Base-by-base conservation (phyloP, 2,329 filamentous ascomycete species). In the Ilyonectria destructans region DNA sequence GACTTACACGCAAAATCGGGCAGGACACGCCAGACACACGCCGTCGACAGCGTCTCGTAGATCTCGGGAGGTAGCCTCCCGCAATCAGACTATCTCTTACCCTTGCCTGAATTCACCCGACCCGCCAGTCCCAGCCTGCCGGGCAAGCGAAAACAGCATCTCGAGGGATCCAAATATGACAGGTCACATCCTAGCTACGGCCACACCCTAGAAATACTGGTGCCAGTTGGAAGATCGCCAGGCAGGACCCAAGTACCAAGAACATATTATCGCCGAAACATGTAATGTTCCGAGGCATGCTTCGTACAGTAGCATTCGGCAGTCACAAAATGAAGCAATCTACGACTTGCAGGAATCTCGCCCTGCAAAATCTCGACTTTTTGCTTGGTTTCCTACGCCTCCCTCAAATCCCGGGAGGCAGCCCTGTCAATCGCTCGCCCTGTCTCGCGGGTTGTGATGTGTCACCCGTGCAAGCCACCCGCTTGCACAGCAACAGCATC, bases 21-120 rank as follows among this genome's bases (percentile, higher is more conserved):
- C 45, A 68, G 45, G 29, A 54, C 49, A 54, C 26, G 23, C 23
- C 48, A 51, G 46, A 49, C 35, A 51, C 26, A 43, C 54, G 62
- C 62, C 54, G 35, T 54, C 43, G n/a, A 64, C 33, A 65, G 52
- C 61, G 67, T 62, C 57, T 52, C 51, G 33, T 49, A 75, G 56
- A 73, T 70, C 62, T 67, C 52, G 65, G 70, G 7, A 68, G 59
- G 60, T 46, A 46, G 52, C 66, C 61, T 75, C 61, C 67, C 69
- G 58, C 60, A 48, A 56, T 58, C 71, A 71, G 68, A 69, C 66
- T 75, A 74, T 75, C 66, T 55, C 48, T 7, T 68, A 70, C 51
- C 69, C 70, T 58, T 60, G 52, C 54, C 45, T 52, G 43, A 67
- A 64, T 68, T 67, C 69, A 65, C 69, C 70, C 48, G 54, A 69